These are phyloP conservation scores for Trapa incisa DNA, from an alignment of 345 rosid genomes.

Conservation along the genomic window DNA sequence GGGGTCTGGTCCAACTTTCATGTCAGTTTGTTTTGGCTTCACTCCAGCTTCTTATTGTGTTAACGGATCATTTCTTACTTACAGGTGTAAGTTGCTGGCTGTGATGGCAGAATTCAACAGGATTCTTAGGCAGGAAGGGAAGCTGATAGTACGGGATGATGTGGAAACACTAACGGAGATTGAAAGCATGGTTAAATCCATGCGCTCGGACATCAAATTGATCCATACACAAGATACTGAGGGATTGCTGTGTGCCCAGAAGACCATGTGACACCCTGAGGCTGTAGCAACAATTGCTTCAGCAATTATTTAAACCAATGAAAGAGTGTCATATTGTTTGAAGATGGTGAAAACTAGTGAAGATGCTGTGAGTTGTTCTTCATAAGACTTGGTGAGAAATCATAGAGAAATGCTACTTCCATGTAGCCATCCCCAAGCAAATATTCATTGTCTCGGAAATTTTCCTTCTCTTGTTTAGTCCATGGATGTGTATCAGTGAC, in stretches of 20 bases:
- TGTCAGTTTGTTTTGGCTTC: background rate
- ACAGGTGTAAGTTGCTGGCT: conserved; percentile 54
- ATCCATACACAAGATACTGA: conserved; percentile 37
- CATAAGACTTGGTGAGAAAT: background rate
- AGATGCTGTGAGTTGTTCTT: too few species aligned
- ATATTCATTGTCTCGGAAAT: too few species aligned
- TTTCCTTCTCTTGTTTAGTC: too few species aligned
- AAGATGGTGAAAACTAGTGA: too few species aligned
- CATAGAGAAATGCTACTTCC: too few species aligned
- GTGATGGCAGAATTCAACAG: conserved; percentile 70
- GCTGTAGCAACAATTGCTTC: conserved; percentile 39
- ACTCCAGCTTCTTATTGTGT: background rate
- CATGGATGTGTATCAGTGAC: too few species aligned
- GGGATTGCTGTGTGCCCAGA: conserved; percentile 47
- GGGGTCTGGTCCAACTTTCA: background rate
- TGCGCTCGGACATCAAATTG: conserved; percentile 49
- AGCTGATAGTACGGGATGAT: conserved; percentile 53
- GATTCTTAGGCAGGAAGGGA: conserved; percentile 73
- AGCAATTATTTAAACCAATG: conserved; percentile 31
- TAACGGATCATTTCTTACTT: background rate
- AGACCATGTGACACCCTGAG: conserved; percentile 67
- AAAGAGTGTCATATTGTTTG: background rate
- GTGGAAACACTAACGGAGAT: conserved; percentile 42
- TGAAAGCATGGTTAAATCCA: conserved; percentile 47
- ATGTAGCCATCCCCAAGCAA: too few species aligned